These are phyloP conservation scores for Wickerhamomyces canadensis DNA, from an alignment of 805 yeast genomes.

Conservation along the genomic window DNA sequence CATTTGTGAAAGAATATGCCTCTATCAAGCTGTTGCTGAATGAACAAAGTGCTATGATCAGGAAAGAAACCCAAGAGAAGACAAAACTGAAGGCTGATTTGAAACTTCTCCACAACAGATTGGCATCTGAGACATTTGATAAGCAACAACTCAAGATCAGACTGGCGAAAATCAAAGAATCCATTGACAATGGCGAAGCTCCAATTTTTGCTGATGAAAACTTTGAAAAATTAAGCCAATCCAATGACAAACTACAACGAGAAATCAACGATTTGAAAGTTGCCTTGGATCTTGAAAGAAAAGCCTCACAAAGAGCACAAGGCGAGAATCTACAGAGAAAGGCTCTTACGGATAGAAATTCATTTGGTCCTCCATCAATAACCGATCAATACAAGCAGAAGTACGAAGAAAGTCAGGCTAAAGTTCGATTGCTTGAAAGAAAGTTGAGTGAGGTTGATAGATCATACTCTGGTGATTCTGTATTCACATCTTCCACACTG, in stretches of 20 bases:
- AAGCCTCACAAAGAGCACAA: constrained; percentile 46
- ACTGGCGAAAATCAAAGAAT: constrained; percentile 29
- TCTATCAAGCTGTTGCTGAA: constrained; percentile 45
- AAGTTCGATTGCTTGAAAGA: constrained; percentile 35
- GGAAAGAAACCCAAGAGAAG: constrained; percentile 39
- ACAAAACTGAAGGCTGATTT: constrained; percentile 50
- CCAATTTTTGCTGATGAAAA: constrained; percentile 23
- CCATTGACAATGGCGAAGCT: constrained; percentile 18
- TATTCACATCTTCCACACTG: neutral
- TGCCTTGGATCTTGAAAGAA: constrained; percentile 46
- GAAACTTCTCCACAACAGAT: constrained; percentile 52
- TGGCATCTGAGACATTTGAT: constrained; percentile 61
- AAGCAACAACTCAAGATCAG: constrained; percentile 43
- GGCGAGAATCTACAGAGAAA: constrained; percentile 39
- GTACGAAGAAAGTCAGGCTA: constrained; percentile 41
- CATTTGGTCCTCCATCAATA: constrained; percentile 18
- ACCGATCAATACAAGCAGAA: constrained; percentile 33
- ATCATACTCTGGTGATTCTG: neutral
- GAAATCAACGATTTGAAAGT: constrained; percentile 45
- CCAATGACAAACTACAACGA: constrained; percentile 27
- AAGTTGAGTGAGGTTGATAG: constrained; percentile 22
- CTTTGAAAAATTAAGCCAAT: constrained; percentile 12
- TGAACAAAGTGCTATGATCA: constrained; percentile 43
- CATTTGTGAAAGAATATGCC: constrained; percentile 37
- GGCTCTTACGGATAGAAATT: constrained; percentile 20